Evolutionary conservation across 2,329 filamentous ascomycete genomes (phyloP), one percentile per base, ranked within the genome.

Genomic region (Colletotrichum acutatum): DNA sequence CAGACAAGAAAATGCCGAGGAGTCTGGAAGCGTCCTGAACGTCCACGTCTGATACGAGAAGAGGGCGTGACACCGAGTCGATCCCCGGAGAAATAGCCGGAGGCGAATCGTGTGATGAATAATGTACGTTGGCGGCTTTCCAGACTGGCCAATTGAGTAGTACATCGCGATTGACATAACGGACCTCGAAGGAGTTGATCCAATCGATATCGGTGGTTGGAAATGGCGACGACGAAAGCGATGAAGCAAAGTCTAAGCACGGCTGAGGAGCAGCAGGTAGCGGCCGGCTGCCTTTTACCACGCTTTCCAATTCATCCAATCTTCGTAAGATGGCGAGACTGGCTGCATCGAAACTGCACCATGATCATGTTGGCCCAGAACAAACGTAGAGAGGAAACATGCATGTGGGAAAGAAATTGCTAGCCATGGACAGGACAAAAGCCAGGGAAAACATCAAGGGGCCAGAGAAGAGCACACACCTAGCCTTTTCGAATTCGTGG

Each of bases 401-500:
- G 32, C 32, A 34, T 34, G 4, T 11, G 32, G 19, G 37, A 16
- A 42, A 42, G 37, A 7, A 42, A 42, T 42, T 19, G 14, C 37
- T 16, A 14, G 3, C 2, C 16, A 7, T 42, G 37, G 5, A 3
- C 37, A 5, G 14, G 16, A 42, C 14, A 16, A 42, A 42, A 7
- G 16, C 5, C 37, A 14, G 37, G 37, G 16, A 42, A 14, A 19
- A 19, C 6, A 42, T 42, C 37, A 19, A 7, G 16, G 14, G 37
- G 37, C 14, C 37, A 42, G 14, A 4, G 6, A 42, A 7, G 16
- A 42, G 37, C 26, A 54, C 46, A 22, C n/a, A 66, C 64, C 64
- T 59, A n/a, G 64, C 57, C 30, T 66, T 66, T 54, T 66, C 64
- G 12, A 42, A 54, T 37, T 66, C 64, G 4, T 66, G 64, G n/a